Evolutionary conservation across 2,329 filamentous ascomycete genomes (phyloP).

Genomic region (Paraconiothyrium sp.): DNA sequence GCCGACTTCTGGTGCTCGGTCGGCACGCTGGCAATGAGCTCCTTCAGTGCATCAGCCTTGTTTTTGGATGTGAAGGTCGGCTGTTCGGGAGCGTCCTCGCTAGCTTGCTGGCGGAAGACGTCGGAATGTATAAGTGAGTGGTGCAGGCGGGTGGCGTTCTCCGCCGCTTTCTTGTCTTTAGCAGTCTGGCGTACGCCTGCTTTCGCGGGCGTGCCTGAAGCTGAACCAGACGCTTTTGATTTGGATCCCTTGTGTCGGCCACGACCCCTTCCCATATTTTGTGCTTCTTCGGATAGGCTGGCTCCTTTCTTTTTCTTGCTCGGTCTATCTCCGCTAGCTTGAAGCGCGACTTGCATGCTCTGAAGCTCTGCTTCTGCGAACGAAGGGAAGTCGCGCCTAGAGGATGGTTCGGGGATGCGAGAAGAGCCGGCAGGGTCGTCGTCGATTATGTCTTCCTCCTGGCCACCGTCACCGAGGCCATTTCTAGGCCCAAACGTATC

Average conservation of each 20-base stretch:
- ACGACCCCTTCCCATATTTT: conserved; percentile 5
- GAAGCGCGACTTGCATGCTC: conserved; percentile 42
- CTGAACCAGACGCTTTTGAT: conserved; percentile 14
- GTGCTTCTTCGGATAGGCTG: conserved; percentile 5
- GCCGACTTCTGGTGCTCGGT: conserved; percentile 45
- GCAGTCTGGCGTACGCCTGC: conserved; percentile 17
- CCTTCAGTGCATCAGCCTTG: conserved; percentile 49
- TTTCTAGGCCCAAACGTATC: conserved; percentile 1
- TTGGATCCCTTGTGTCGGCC: conserved; percentile 18
- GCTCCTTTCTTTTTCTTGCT: conserved; percentile 35
- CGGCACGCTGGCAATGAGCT: conserved; percentile 53
- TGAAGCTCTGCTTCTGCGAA: conserved; percentile 40
- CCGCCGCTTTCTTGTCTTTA: conserved; percentile 30
- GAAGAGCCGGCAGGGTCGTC: conserved; percentile 12
- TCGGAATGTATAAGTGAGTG: conserved; percentile 40
- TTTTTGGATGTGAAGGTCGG: conserved; percentile 33
- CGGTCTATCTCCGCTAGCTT: conserved; percentile 32
- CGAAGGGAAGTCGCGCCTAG: conserved; percentile 13
- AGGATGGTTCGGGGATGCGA: conserved; percentile 25
- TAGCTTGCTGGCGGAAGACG: conserved; percentile 45
- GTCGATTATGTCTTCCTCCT: conserved; percentile 19
- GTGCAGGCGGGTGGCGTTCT: conserved; percentile 30
- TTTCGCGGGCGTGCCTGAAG: conserved; percentile 13
- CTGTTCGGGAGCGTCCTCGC: conserved; percentile 30
- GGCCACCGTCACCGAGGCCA: background rate